phyloP scores from a whole-genome alignment of 2,329 filamentous ascomycete genomes.

The Gaeumannomyces tritici region DNA sequence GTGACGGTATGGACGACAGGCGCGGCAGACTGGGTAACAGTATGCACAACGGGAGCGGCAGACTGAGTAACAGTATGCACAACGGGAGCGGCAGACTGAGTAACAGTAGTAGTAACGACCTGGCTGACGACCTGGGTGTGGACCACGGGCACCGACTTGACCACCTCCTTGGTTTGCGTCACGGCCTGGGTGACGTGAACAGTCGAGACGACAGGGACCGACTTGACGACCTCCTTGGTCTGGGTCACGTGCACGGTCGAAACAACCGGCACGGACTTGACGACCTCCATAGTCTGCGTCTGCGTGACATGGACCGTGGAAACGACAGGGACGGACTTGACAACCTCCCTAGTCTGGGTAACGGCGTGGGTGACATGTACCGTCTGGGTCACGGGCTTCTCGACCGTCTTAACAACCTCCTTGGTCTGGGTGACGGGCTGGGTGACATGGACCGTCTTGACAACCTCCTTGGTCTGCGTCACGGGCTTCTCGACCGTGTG shows the following conservation, averaged over 20 bases:
- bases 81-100: no score
- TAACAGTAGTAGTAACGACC: no score
- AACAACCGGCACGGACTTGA: not conserved
- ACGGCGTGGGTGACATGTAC: not conserved
- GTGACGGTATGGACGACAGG: no score
- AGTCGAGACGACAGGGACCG: not conserved
- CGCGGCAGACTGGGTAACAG: no score
- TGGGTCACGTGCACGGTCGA: not conserved
- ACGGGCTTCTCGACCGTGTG: not conserved
- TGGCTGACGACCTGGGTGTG: not conserved
- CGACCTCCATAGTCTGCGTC: not conserved
- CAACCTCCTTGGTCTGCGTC: not conserved
- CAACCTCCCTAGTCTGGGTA: not conserved
- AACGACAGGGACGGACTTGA: not conserved
- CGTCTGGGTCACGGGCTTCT: not conserved
- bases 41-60: no score
- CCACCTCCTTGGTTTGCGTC: not conserved
- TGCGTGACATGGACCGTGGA: not conserved
- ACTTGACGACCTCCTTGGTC: not conserved
- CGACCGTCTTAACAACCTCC: not conserved
- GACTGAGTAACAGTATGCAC: no score
- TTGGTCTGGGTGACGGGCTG: not conserved
- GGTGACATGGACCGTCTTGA: not conserved
- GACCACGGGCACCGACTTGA: not conserved
- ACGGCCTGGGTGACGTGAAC: not conserved